phyloP scores from a whole-genome alignment of 768 basidiomycete species.

The Serendipita indica region DNA sequence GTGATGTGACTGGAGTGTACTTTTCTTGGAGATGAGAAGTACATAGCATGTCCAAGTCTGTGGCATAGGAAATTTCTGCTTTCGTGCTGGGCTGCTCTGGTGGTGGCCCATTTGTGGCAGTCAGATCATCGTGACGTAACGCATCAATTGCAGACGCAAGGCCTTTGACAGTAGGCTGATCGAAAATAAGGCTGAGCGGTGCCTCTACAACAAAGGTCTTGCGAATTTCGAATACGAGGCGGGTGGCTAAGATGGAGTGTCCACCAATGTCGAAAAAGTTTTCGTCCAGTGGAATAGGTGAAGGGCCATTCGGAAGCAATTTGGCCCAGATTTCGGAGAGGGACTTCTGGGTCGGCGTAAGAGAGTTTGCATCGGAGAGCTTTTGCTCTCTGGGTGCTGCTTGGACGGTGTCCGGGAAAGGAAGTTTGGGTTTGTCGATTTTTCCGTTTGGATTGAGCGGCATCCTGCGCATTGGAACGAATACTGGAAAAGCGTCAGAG shows the following conservation, averaged over 20 bases:
- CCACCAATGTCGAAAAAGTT: constrained; percentile 98
- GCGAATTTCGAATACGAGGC: constrained; percentile 91
- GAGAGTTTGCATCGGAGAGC: constrained; percentile 24
- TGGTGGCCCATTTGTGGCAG: constrained; percentile 14
- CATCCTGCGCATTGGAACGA: constrained; percentile 89
- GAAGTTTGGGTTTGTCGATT: constrained; percentile 94
- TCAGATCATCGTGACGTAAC: constrained; percentile 63
- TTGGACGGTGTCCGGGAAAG: constrained; percentile 93
- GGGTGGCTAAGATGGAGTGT: constrained; percentile 94
- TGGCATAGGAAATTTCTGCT: constrained; percentile 49
- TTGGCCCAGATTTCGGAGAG: constrained; percentile 74
- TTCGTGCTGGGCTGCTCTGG: constrained; percentile 18
- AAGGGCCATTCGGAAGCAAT: constrained; percentile 65
- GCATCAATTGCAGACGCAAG: constrained; percentile 64
- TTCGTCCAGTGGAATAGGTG: constrained; percentile 72
- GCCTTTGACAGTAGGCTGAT: constrained; percentile 68
- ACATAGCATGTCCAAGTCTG: constrained; percentile 54
- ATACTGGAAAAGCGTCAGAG: constrained; percentile 39
- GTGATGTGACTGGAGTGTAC: constrained; percentile 34
- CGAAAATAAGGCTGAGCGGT: constrained; percentile 83
- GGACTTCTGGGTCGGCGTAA: constrained; percentile 58
- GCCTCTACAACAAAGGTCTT: constrained; percentile 83
- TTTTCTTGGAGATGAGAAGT: constrained; percentile 39
- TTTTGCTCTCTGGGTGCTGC: constrained; percentile 27
- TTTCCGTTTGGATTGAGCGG: constrained; percentile 98